Base-by-base conservation (phyloP, 2,329 filamentous ascomycete genomes). In the Tolypocladium amazonense region DNA sequence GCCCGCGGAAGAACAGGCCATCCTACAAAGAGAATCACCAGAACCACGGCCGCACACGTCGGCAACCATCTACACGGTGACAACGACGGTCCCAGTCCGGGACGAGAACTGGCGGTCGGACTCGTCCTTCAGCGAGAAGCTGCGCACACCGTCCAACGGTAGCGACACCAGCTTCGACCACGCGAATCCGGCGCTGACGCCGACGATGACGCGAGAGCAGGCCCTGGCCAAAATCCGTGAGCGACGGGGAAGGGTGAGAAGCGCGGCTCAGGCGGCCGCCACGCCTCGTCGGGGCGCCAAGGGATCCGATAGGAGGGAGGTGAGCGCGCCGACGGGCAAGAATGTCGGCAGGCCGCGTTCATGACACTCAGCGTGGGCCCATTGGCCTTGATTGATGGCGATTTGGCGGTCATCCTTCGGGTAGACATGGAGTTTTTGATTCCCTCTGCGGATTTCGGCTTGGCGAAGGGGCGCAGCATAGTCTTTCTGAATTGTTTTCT, bases 191-290 rank as follows among this genome's bases (percentile, higher is more conserved):
- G 83, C 83, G 12, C 70, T 87, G 62, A 86, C 81, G 50, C 83
- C 84, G 6, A 88, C 85, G 45, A 85, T 88, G 82, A 84, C 84
- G 33, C 81, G 89, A 58, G 89, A 91, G 71, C 81, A 91, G 71
- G 89, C 89, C 4, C 79, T 93, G 20, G 87, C 87, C 59, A 85
- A 87, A 70, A 92, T 93, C 65, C 81, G 86, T 58, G 86, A 90
- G 73, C 80, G 89, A 35, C 77, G 89, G 58, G 88, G 88, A 8
- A 78, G 89, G 54, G 88, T 89, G 60, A 81, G 85, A 65, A 90
- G 87, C 70, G 82, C 88, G 60, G 85, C 85, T 5, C 80, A 84
- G 58, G 84, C 83, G 2, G 80, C 83, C 7, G 76, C 80, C 61
- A 88, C 87, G 25, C 67, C 70, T 9, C 76, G 78, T 62, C 84